Percentiles rank a stretch among this genome's conserved stretches.
phyloP scores from a whole-genome alignment of 164 flowering plant species.

The Nymphaea colorata region DNA sequence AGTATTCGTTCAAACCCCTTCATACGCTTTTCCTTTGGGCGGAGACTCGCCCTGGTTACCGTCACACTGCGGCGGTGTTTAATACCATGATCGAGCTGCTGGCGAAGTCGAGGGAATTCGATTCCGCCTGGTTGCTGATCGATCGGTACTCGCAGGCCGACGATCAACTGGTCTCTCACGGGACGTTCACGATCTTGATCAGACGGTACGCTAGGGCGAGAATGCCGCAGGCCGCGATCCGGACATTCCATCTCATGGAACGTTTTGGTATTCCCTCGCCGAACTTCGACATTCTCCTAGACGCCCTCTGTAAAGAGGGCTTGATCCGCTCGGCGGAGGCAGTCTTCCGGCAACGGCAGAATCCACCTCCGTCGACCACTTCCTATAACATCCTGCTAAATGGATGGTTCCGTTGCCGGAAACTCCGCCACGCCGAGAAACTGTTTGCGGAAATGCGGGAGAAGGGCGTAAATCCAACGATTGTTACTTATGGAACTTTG shows the following conservation, averaged over 20 bases:
- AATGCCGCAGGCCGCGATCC: constrained; percentile 38
- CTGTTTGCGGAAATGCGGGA: constrained; percentile 50
- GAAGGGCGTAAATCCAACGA: constrained; percentile 23
- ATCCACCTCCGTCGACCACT: constrained; percentile 35
- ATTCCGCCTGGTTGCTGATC: constrained; percentile 56
- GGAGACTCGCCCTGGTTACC: constrained; percentile 29
- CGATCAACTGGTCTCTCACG: neutral
- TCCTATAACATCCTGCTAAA: constrained; percentile 59
- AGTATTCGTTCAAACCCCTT: constrained; percentile 50
- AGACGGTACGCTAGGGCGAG: constrained; percentile 66
- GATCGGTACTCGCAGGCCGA: constrained; percentile 10
- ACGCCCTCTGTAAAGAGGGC: constrained; percentile 78
- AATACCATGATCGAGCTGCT: constrained; percentile 43
- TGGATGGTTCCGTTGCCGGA: constrained; percentile 63
- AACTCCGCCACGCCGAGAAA: constrained; percentile 49
- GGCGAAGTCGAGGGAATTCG: constrained; percentile 48
- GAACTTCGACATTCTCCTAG: constrained; percentile 48
- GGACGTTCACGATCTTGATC: constrained; percentile 40
- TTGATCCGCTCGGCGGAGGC: constrained; percentile 44
- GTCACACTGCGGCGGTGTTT: constrained; percentile 24
- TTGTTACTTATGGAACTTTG: constrained; percentile 74
- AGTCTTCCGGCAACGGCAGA: constrained; percentile 24
- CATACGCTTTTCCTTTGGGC: constrained; percentile 53
- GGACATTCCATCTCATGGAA: constrained; percentile 46
- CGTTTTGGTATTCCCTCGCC: constrained; percentile 13